Evolutionary conservation across 257 asterid species (phyloP).

Genomic region (Solanum pimpinellifolium): DNA sequence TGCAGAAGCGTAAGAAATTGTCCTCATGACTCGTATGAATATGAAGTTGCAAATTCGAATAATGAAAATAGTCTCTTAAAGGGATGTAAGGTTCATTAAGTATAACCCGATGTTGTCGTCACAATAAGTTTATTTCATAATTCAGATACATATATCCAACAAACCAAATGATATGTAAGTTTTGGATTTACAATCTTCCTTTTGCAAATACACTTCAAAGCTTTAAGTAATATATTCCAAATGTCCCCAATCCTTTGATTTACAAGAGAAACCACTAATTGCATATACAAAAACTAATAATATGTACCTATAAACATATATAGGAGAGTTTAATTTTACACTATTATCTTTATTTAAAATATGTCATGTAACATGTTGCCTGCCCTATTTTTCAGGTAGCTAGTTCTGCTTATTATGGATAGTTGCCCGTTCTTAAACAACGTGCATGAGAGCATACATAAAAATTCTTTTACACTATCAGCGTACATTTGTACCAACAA

Average conservation of each 20-base stretch:
- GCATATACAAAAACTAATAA: background rate
- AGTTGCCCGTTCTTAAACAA: background rate
- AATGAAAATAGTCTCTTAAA: background rate
- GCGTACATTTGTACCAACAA: conserved; percentile 7
- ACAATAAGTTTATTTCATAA: background rate
- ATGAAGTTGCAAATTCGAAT: background rate
- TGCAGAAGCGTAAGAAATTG: background rate
- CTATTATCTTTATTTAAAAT: background rate
- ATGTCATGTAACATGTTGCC: background rate
- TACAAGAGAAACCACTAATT: background rate
- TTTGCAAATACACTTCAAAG: background rate
- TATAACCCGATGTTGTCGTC: background rate
- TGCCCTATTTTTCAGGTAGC: background rate
- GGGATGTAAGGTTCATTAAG: background rate
- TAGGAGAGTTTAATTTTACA: background rate
- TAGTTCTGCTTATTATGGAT: background rate
- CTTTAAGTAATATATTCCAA: background rate
- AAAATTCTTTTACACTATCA: background rate
- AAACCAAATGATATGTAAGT: background rate
- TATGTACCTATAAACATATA: background rate
- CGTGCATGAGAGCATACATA: background rate
- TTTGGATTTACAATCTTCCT: background rate
- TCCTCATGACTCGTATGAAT: background rate
- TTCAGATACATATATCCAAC: background rate
- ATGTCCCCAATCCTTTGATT: background rate